Evolutionary conservation across 768 basidiomycete species (phyloP).

Genomic region (Amanita muscaria): DNA sequence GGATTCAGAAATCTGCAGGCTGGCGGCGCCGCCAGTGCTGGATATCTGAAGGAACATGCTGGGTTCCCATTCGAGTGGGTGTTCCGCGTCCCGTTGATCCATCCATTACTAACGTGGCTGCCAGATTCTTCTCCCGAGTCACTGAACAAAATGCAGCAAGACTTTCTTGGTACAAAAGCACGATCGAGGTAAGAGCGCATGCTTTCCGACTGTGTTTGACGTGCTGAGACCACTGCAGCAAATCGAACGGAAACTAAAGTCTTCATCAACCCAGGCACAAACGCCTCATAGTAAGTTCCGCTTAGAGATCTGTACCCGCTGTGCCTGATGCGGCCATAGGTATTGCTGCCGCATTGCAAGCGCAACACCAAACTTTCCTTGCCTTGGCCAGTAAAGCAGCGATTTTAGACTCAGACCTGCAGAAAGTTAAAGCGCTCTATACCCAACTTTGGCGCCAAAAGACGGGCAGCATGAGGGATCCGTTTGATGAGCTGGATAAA

Average conservation of each 20-base stretch:
- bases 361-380: conserved; percentile 71
- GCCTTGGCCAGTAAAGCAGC: conserved; percentile 73
- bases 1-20: conserved; percentile 71
- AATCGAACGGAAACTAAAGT: conserved; percentile 77
- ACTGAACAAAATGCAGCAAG: conserved; percentile 65
- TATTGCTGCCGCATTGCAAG: conserved; percentile 68
- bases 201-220: not conserved
- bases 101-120: conserved; percentile 4
- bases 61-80: conserved; percentile 76
- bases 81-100: not conserved
- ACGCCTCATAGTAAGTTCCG: conserved; percentile 61
- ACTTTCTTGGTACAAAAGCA: conserved; percentile 69
- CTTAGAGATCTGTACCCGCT: conserved; percentile 5
- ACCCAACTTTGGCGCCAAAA: conserved; percentile 72
- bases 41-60: conserved; percentile 69
- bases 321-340: conserved; percentile 29
- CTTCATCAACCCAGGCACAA: conserved; percentile 54
- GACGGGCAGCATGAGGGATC: conserved; percentile 78
- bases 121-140: conserved; percentile 65
- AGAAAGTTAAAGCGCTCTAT: conserved; percentile 67
- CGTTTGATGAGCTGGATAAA: conserved; percentile 50
- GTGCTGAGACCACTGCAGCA: conserved; percentile 33
- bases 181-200: conserved; percentile 52
- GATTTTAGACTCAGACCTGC: conserved; percentile 60
- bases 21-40: conserved; percentile 29